Percentiles rank a stretch among this genome's conserved stretches.
phyloP scores from a whole-genome alignment of 83 land plant genomes.

The Picea abies region DNA sequence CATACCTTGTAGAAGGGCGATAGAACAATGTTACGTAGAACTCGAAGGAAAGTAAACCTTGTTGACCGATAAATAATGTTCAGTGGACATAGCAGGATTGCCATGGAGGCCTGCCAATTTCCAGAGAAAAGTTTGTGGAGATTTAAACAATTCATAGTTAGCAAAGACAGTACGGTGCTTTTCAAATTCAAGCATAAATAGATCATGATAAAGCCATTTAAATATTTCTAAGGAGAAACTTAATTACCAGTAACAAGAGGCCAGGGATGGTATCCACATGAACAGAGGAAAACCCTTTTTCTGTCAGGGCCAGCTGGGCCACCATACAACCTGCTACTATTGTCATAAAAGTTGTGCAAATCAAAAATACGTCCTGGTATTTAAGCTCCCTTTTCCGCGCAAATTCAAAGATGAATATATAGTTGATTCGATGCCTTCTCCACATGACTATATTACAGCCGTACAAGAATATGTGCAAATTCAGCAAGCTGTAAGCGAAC shows the following conservation, averaged over 20 bases:
- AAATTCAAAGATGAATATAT: conserved; percentile 83
- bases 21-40: conserved; percentile 66
- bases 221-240: not conserved
- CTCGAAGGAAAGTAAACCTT: conserved; percentile 65
- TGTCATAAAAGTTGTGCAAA: conserved; percentile 58
- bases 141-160: not conserved
- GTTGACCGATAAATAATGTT: conserved; percentile 79
- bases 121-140: conserved; percentile 1
- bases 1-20: conserved; percentile 92
- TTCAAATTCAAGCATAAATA: not conserved
- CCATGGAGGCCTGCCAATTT: conserved; percentile 55
- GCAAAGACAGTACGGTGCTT: not conserved
- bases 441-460: conserved; percentile 88
- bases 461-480: conserved; percentile 77
- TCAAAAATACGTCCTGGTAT: conserved; percentile 75
- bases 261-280: conserved; percentile 64
- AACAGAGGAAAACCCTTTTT: conserved; percentile 42
- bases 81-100: conserved; percentile 75
- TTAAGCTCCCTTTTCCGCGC: conserved; percentile 66
- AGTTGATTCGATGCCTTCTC: conserved; percentile 73
- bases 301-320: conserved; percentile 46
- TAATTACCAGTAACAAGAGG: conserved; percentile 51
- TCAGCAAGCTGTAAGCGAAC: conserved; percentile 66
- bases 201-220: not conserved
- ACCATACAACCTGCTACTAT: conserved; percentile 66